phyloP scores from a whole-genome alignment of 768 basidiomycete genomes.

The Astraeus odoratus region DNA sequence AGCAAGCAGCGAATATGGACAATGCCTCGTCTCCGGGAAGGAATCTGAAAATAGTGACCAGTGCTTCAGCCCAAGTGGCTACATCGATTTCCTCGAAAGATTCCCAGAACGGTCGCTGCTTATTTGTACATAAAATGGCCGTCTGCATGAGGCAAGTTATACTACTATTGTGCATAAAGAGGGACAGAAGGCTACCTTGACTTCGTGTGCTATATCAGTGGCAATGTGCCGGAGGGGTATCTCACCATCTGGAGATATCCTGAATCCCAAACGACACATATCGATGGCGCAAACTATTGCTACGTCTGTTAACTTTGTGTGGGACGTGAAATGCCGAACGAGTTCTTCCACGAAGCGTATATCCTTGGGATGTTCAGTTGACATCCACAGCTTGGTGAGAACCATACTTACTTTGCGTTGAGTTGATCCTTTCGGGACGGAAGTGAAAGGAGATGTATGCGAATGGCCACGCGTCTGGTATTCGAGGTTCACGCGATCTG shows the following conservation, averaged over 20 bases:
- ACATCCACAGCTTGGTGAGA: neutral
- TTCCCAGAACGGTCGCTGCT: constrained; percentile 67
- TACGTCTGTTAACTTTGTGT: constrained; percentile 56
- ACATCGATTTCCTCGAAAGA: constrained; percentile 64
- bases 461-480: constrained; percentile 36
- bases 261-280: constrained; percentile 61
- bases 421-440: constrained; percentile 22
- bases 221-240: constrained; percentile 59
- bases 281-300: constrained; percentile 71
- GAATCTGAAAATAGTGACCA: constrained; percentile 69
- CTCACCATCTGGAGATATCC: constrained; percentile 49
- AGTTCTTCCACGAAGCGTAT: constrained; percentile 57
- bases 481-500: constrained; percentile 62
- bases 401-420: constrained; percentile 24
- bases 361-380: constrained; percentile 25
- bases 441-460: constrained; percentile 23
- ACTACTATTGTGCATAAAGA: constrained; percentile 16
- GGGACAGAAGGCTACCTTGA: constrained; percentile 46
- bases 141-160: constrained; percentile 9
- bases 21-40: constrained; percentile 55
- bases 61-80: constrained; percentile 65
- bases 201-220: constrained; percentile 68
- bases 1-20: constrained; percentile 53
- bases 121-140: constrained; percentile 20
- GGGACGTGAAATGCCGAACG: constrained; percentile 46